Conservation (phyloP, 306 rosid species). For the Bauhinia variegata region DNA sequence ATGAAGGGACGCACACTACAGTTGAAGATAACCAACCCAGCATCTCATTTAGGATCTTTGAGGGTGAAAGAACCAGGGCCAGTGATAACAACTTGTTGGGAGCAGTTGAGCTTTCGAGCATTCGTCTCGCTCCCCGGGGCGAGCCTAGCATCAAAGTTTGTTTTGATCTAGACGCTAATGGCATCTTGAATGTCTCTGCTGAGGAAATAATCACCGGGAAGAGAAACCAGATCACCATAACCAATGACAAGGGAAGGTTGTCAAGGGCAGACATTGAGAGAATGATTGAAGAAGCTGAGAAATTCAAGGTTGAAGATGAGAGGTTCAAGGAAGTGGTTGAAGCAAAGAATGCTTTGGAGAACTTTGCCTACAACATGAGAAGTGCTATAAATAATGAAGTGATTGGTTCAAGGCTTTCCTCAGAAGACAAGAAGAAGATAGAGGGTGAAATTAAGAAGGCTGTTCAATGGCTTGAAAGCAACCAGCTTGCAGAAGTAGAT, state of each 20-base stretch:
- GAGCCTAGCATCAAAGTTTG: slow-evolving; percentile 42
- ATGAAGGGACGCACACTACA: slow-evolving; percentile 41
- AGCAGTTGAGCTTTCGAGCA: slow-evolving; percentile 36
- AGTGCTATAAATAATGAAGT: slow-evolving; percentile 38
- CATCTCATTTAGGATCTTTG: slow-evolving; percentile 39
- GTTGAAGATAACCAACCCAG: slow-evolving; percentile 46
- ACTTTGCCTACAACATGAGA: slow-evolving; percentile 45
- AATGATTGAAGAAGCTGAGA: slow-evolving; percentile 48
- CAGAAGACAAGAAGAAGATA: slow-evolving; percentile 40
- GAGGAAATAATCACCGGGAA: slow-evolving; percentile 43
- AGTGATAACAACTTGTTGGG: slow-evolving; percentile 50
- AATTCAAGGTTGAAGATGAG: slow-evolving; percentile 47
- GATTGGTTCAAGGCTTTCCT: slow-evolving; percentile 25
- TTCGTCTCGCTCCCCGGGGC: slow-evolving; percentile 52
- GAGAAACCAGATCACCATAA: slow-evolving; percentile 43
- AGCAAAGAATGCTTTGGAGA: slow-evolving; percentile 43
- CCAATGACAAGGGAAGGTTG: slow-evolving; percentile 44
- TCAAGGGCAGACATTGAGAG: slow-evolving; percentile 46
- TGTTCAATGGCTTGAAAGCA: slow-evolving; percentile 44
- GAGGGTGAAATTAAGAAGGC: slow-evolving; percentile 42
- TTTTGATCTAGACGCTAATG: slow-evolving; percentile 52
- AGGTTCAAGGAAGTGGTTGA: slow-evolving; percentile 44
- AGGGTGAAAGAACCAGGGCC: slow-evolving; percentile 49
- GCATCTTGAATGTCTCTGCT: slow-evolving; percentile 48
- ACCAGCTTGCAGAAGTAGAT: slow-evolving; percentile 43